Evolutionary conservation across 495 filamentous ascomycete species (phyloP).

Genomic region (Penicillium dipodomyicola): DNA sequence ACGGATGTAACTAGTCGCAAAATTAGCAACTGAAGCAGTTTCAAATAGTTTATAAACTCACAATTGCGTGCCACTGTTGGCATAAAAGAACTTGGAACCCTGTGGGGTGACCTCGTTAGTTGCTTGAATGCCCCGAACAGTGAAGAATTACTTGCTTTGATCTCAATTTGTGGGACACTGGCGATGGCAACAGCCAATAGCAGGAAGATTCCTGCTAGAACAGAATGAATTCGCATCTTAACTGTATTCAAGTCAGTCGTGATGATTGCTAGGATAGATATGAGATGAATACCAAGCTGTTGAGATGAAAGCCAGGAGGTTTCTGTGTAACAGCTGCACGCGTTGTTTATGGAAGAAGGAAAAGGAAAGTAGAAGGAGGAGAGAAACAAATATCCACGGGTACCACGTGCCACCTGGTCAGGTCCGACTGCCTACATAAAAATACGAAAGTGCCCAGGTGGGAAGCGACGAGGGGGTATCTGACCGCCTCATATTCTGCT

Average conservation of each 20-base stretch:
- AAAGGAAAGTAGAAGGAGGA: too few species aligned
- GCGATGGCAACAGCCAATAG: background rate
- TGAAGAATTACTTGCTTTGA: background rate
- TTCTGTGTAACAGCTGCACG: background rate
- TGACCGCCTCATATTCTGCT: background rate
- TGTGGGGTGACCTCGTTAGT: conserved; percentile 16
- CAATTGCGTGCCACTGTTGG: conserved; percentile 73
- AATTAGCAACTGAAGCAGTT: background rate
- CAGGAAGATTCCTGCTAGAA: conserved; percentile 1
- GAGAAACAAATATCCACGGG: background rate
- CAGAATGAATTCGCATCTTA: background rate
- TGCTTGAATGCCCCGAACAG: background rate
- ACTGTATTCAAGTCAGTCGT: background rate
- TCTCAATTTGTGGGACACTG: conserved; percentile 8
- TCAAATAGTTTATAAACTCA: conserved; percentile 31
- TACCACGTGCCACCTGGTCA: background rate
- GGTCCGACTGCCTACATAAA: background rate
- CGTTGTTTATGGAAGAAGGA: background rate
- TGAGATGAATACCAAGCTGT: background rate
- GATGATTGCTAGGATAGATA: background rate
- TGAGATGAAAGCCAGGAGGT: background rate
- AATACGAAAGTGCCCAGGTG: too few species aligned
- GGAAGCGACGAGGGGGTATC: background rate
- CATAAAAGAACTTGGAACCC: conserved; percentile 77
- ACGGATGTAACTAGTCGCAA: conserved; percentile 58